Evolutionary conservation across 1,139 yeast species (phyloP).

Genomic region (Blastobotrys arbuscula): DNA sequence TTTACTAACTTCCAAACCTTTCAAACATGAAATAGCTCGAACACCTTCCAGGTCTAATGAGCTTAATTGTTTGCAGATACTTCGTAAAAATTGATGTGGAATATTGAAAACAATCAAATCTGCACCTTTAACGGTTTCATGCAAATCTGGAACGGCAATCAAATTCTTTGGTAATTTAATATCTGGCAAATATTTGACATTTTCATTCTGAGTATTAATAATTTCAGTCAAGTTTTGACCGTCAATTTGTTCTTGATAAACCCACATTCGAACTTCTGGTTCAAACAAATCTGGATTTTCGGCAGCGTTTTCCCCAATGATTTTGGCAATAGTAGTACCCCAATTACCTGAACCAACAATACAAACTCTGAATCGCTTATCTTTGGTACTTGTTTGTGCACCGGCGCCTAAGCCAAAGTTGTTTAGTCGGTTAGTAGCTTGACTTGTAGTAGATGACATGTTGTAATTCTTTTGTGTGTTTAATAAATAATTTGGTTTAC

Average conservation of each 20-base stretch:
- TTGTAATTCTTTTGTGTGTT: not conserved
- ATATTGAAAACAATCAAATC: constrained; percentile 84
- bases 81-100: constrained; percentile 85
- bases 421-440: constrained; percentile 15
- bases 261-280: constrained; percentile 85
- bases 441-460: constrained; percentile 11
- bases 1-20: constrained; percentile 81
- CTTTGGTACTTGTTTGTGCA: constrained; percentile 4
- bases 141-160: constrained; percentile 76
- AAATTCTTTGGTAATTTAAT: constrained; percentile 75
- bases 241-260: constrained; percentile 62
- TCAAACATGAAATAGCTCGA: constrained; percentile 87
- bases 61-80: constrained; percentile 64
- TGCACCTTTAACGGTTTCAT: constrained; percentile 65
- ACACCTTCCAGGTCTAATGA: constrained; percentile 64
- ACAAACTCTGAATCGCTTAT: constrained; percentile 29
- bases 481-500: not conserved
- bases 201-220: constrained; percentile 81
- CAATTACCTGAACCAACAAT: constrained; percentile 43
- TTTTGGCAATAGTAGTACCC: constrained; percentile 96
- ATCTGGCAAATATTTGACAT: constrained; percentile 71
- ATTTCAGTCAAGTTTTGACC: constrained; percentile 77
- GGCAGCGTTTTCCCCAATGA: constrained; percentile 77
- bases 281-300: constrained; percentile 65
- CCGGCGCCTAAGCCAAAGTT: constrained; percentile 11